phyloP scores from a whole-genome alignment of 257 asterid species.

The Osmanthus fragrans region DNA sequence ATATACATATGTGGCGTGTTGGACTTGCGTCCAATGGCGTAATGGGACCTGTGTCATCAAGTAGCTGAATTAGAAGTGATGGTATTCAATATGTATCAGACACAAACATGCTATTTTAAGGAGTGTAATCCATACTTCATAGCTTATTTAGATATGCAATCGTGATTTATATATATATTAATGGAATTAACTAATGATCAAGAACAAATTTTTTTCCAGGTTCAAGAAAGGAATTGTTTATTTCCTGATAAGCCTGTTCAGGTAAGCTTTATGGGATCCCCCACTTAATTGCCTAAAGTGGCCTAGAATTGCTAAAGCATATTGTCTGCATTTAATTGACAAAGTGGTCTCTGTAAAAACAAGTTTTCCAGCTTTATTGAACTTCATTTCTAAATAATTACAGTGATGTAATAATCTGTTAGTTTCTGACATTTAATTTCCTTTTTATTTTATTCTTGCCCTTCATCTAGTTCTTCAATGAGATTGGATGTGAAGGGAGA shows the following conservation, averaged over 20 bases:
- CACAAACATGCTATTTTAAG: no score
- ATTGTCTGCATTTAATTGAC: slow-evolving; percentile 8
- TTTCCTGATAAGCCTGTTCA: slow-evolving; percentile 30
- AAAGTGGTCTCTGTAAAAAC: slow-evolving; percentile 23
- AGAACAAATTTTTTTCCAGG: slow-evolving; percentile 23
- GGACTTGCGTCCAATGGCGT: no score
- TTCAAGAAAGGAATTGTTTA: slow-evolving; percentile 48
- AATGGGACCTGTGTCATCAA: no score
- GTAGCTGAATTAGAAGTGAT: no score
- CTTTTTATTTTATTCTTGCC: not conserved
- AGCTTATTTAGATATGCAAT: not conserved
- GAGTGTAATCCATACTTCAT: no score
- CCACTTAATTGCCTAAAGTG: slow-evolving; percentile 35
- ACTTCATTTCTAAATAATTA: slow-evolving; percentile 20
- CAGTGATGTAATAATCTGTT: slow-evolving; percentile 1
- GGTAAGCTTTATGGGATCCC: slow-evolving; percentile 68
- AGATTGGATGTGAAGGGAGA: slow-evolving; percentile 19
- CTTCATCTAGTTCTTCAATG: slow-evolving; percentile 21
- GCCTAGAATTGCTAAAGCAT: slow-evolving; percentile 28
- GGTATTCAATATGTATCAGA: no score
- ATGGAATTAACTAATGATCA: not conserved
- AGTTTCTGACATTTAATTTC: not conserved
- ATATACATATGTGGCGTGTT: no score
- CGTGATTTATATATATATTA: not conserved
- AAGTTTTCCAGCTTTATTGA: slow-evolving; percentile 34